Base-by-base conservation (phyloP, 2,329 filamentous ascomycete genomes). In the Pseudophaeomoniella oleicola region DNA sequence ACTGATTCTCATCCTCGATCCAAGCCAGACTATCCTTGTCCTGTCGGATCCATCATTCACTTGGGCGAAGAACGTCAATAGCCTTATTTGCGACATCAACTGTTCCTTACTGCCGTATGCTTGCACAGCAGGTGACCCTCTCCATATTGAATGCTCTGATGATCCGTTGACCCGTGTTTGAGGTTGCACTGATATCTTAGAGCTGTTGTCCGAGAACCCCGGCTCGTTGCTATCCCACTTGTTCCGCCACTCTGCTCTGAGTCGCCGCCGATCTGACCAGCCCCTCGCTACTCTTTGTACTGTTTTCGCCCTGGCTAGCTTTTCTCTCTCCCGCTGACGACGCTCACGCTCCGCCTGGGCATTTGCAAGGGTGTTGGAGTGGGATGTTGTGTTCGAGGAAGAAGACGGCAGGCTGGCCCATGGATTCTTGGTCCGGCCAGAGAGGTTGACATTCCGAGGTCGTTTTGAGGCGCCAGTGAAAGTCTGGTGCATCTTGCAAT, bases 391-490 rank as follows among this genome's bases (percentile, higher is more conserved):
- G 75, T 74, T 30, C 67, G 64, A 19, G 69, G 68, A 46, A 72
- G 72, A 41, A 6, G 22, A 27, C 22, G 22, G 22, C 71, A 56
- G 37, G 57, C 59, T 38, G 36, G 70, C 77, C 56, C 90, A 93
- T 3, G 86, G 84, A 51, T 94, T 93, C 35, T 67, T 66, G 45
- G 74, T 75, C 48, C 87, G 80, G 43, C 86, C 90, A 46, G 85
- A 90, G 42, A 98, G 78, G 60, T 96, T 94, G 54, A 96, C 85
- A 56, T 94, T 87, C 46, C 90, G 79, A 42, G 81, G 79, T 46
- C 83, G 81, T 51, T 84, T 78, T 49, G 85, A 83, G 59, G 64
- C 83, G 48, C 90, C 90, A 16, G 83, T 90, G 63, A 98, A 98
- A 37, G 81, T 86, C 42, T 81, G 78, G 62, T 90, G 92, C 88